Evolutionary conservation across 2,329 filamentous ascomycete genomes (phyloP).

Genomic region (Pezicula carpinea): DNA sequence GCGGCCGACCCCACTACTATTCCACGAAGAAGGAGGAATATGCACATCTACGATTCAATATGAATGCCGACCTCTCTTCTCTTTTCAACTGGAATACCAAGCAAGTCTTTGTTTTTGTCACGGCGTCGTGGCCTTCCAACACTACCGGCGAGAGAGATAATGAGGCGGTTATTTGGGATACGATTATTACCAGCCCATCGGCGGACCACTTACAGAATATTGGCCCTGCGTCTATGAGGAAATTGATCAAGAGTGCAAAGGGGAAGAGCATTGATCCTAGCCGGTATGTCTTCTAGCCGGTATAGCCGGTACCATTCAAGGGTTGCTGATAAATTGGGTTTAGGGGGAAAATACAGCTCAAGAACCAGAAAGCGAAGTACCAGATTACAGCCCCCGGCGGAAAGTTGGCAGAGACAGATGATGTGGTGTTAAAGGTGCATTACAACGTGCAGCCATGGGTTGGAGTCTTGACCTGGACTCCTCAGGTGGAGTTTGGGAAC

Average conservation of each 20-base stretch:
- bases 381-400: constrained; percentile 89
- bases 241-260: constrained; percentile 52
- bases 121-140: constrained; percentile 61
- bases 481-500: constrained; percentile 44
- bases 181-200: constrained; percentile 75
- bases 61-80: constrained; percentile 83
- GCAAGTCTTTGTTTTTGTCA: constrained; percentile 94
- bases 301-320: not conserved
- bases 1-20: constrained; percentile 95
- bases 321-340: constrained; percentile 9
- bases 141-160: constrained; percentile 36
- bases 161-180: constrained; percentile 91
- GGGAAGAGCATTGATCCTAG: constrained; percentile 53
- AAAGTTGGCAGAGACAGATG: constrained; percentile 65
- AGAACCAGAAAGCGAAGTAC: constrained; percentile 91
- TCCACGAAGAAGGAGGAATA: constrained; percentile 90
- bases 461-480: constrained; percentile 78
- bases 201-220: constrained; percentile 59
- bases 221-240: constrained; percentile 55
- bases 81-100: constrained; percentile 99
- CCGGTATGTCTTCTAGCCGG: constrained; percentile 17
- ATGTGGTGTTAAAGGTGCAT: constrained; percentile 75
- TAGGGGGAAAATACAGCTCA: constrained; percentile 70
- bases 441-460: constrained; percentile 99
- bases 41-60: constrained; percentile 86